A percentile compares a stretch with the other conserved stretches of the same genome.
phyloP scores from a whole-genome alignment of 75 land plant species.

The Pseudotsuga menziesii region DNA sequence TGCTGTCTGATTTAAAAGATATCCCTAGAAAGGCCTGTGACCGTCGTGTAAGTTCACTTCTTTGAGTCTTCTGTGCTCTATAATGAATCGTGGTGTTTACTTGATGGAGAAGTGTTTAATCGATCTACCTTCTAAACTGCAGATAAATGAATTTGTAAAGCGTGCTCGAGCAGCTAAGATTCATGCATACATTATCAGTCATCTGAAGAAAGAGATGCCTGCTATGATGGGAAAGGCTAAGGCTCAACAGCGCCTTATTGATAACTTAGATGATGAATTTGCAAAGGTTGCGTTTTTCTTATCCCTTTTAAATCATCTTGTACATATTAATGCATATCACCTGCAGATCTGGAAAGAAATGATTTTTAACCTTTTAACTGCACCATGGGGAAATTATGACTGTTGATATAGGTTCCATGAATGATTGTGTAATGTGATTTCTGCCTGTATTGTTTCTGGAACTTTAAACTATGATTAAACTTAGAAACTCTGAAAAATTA shows the following conservation, averaged over 20 bases:
- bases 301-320: neutral
- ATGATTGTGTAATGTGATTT: neutral
- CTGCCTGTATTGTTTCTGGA: neutral
- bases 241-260: conserved; percentile 80
- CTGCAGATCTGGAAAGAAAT: neutral
- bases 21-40: conserved; percentile 98
- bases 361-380: neutral
- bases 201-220: conserved; percentile 96
- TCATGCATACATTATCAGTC: conserved; percentile 90
- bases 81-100: neutral
- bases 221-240: conserved; percentile 94
- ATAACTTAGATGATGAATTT: conserved; percentile 85
- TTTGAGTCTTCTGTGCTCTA: neutral
- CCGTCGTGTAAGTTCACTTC: conserved; percentile 54
- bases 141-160: conserved; percentile 99
- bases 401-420: neutral
- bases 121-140: neutral
- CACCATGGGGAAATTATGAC: neutral
- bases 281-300: conserved; percentile 54
- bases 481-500: neutral
- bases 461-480: neutral
- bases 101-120: neutral
- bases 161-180: conserved; percentile 98
- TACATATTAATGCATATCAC: neutral
- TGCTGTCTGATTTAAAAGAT: conserved; percentile 84